phyloP scores from a whole-genome alignment of 1,139 yeast genomes.

The Taphrina betulina region DNA sequence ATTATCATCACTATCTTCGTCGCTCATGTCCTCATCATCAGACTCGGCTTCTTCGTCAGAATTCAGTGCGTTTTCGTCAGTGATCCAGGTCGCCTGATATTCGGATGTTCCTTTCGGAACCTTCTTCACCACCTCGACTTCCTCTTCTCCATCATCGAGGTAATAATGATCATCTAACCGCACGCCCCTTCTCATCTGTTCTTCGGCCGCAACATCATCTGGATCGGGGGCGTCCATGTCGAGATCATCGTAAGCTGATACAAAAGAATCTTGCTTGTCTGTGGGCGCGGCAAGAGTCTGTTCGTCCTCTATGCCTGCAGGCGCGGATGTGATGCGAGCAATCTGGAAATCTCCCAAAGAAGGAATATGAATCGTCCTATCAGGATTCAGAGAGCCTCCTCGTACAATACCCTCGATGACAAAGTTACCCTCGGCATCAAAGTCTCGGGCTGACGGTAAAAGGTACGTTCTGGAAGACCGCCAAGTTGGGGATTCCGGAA shows the following conservation, averaged over 20 bases:
- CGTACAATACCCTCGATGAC: constrained; percentile 80
- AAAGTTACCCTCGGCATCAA: constrained; percentile 48
- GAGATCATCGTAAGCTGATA: constrained; percentile 46
- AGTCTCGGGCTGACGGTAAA: constrained; percentile 64
- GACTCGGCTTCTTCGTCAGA: constrained; percentile 49
- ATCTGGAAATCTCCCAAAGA: constrained; percentile 88
- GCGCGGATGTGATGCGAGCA: constrained; percentile 56
- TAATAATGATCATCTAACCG: constrained; percentile 71
- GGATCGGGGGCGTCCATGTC: constrained; percentile 52
- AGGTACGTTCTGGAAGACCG: constrained; percentile 87
- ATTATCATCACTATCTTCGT: constrained; percentile 41
- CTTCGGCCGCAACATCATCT: constrained; percentile 49
- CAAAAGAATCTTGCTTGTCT: constrained; percentile 62
- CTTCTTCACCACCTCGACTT: constrained; percentile 46
- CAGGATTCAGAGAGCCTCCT: constrained; percentile 77
- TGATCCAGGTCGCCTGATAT: constrained; percentile 90
- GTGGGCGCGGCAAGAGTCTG: constrained; percentile 48
- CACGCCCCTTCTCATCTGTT: constrained; percentile 51
- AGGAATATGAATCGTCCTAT: constrained; percentile 79
- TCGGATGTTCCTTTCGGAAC: constrained; percentile 89
- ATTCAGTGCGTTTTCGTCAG: constrained; percentile 55
- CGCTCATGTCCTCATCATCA: constrained; percentile 46
- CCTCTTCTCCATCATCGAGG: constrained; percentile 50
- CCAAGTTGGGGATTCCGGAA: constrained; percentile 85
- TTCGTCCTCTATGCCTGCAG: constrained; percentile 38